These are phyloP conservation scores for Tagetes erecta DNA, from an alignment of 129 eudicot genomes.

Conservation along the genomic window DNA sequence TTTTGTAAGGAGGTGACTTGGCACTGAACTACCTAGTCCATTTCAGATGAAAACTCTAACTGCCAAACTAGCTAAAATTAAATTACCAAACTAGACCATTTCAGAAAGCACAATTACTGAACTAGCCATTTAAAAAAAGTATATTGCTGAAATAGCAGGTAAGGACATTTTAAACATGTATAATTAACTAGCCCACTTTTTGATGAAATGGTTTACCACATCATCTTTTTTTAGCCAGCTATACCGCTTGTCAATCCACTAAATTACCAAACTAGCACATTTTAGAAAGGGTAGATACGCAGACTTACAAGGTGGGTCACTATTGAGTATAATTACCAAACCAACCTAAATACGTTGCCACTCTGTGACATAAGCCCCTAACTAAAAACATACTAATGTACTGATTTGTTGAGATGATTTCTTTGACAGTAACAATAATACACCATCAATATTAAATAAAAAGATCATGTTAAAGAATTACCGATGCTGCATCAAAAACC, in stretches of 20 bases:
- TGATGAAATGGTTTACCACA: background rate
- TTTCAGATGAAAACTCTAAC: no score
- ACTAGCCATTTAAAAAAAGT: background rate
- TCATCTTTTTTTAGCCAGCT: background rate
- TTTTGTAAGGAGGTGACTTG: background rate
- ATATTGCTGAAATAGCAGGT: background rate
- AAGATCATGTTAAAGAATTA: constrained; percentile 26
- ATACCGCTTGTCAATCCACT: background rate
- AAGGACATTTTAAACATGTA: background rate
- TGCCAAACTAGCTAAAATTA: background rate
- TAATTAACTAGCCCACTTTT: background rate
- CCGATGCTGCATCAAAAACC: constrained; percentile 87
- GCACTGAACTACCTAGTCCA: background rate
- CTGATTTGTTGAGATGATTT: background rate
- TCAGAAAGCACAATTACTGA: background rate
- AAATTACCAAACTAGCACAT: background rate
- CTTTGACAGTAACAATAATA: background rate
- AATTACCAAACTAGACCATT: background rate
- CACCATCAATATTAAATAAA: background rate
- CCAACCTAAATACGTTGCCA: background rate
- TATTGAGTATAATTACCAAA: no score
- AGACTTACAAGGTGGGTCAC: background rate
- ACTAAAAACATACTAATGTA: background rate
- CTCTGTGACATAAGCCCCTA: background rate
- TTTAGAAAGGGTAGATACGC: no score